Evolutionary conservation across 2,329 filamentous ascomycete species (phyloP), one percentile per base, ranked within the genome.

Genomic region (Byssothecium circinans): DNA sequence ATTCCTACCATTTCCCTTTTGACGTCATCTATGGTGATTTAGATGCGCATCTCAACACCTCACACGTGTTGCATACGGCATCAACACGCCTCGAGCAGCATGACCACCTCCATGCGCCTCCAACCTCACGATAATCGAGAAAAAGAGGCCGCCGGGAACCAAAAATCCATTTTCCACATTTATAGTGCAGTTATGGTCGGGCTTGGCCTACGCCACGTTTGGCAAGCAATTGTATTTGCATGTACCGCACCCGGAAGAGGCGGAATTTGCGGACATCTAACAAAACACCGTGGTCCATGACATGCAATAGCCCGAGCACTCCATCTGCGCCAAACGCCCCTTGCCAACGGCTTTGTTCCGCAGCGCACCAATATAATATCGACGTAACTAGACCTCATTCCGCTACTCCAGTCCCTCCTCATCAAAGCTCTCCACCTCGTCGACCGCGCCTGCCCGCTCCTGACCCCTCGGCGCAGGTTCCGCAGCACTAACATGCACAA

Each of bases 351-450:
- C 33, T 15, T 18, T 6, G 36, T 36, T 32, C 4, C 5, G 12
- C 6, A 36, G 4, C 33, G 8, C 33, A 6, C 8, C 33, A 15
- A 36, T 4, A 19, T 8, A 8, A 14, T 8, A 12, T 14, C 29
- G 5, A 32, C 6, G 8, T 32, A 12, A 32, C 29, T 4, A 32
- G 14, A 14, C 5, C 4, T n/a, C 6, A 14, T n/a, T 32, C 10
- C n/a, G 34, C 45, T 50, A 57, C 53, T 49, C 56, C 55, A 62
- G 33, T 0, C 72, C 76, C 3, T 76, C 74, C 11, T 76, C 76
- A 64, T 95, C 94, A 64, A 96, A 80, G 2, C 84, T 86, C 68
- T 96, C 89, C 3, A 99, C 92, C 63, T 96, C 91, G 56, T 96
- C 90, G 45, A 97, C 83, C 0, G 90, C 90, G 29, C 81, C 84